Evolutionary conservation across 768 basidiomycete genomes (phyloP).

Genomic region (Leccinum uliginosum): DNA sequence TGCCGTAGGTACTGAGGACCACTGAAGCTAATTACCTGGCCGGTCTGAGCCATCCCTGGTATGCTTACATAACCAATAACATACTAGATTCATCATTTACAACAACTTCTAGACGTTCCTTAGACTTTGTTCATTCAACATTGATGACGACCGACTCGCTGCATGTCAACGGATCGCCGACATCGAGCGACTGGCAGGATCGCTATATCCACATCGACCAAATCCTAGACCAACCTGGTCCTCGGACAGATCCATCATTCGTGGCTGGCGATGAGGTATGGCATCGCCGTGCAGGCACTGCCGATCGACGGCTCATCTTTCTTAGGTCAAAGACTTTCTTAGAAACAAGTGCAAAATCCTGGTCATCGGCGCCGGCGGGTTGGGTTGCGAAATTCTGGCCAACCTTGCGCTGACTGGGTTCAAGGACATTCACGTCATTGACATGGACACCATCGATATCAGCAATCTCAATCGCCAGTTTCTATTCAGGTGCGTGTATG

Average conservation of each 20-base stretch:
- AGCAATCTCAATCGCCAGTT: conserved; percentile 99
- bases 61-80: conserved; percentile 25
- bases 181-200: conserved; percentile 45
- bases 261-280: conserved; percentile 75
- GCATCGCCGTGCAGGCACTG: neutral
- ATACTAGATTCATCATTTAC: neutral
- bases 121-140: conserved; percentile 13
- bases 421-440: conserved; percentile 98
- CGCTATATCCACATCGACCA: conserved; percentile 85
- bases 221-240: conserved; percentile 80
- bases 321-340: conserved; percentile 83
- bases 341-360: conserved; percentile 84
- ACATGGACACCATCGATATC: conserved; percentile 99
- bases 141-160: conserved; percentile 22
- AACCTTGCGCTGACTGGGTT: conserved; percentile 96
- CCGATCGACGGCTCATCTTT: neutral
- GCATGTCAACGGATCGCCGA: conserved; percentile 34
- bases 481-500: conserved; percentile 72
- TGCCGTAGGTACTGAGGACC: conserved; percentile 82
- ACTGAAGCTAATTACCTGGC: conserved; percentile 53
- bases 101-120: conserved; percentile 7
- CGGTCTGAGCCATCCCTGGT: conserved; percentile 36
- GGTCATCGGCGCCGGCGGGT: conserved; percentile 95
- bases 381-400: conserved; percentile 96
- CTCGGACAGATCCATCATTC: conserved; percentile 83